These are phyloP conservation scores for Starmerella stigmatis DNA, from an alignment of 805 yeast species.

Conservation along the genomic window DNA sequence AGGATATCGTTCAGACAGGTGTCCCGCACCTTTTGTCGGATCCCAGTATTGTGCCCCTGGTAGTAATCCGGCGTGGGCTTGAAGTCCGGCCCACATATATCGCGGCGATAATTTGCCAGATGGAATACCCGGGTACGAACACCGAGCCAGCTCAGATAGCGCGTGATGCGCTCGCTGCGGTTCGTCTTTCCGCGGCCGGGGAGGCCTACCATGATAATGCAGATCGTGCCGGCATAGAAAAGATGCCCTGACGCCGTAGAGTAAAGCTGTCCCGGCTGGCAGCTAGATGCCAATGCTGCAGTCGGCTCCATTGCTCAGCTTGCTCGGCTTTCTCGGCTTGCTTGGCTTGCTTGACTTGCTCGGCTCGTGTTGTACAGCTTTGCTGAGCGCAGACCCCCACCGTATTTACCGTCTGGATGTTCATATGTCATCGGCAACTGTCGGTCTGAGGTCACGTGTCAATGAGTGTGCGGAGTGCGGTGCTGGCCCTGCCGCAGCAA, in stretches of 20 bases:
- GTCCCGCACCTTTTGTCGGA: conserved; percentile 49
- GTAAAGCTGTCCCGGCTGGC: conserved; percentile 74
- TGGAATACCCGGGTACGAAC: conserved; percentile 87
- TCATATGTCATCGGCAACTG: too few relatives aligned
- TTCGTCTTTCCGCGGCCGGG: conserved; percentile 97
- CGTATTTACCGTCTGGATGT: too few relatives aligned
- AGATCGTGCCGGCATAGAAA: conserved; percentile 90
- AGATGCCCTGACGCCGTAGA: conserved; percentile 75
- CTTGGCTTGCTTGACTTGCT: too few relatives aligned
- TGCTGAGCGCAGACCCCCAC: too few relatives aligned
- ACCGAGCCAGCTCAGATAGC: conserved; percentile 93
- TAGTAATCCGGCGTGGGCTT: conserved; percentile 62
- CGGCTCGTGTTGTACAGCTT: too few relatives aligned
- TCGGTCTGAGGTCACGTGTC: too few relatives aligned
- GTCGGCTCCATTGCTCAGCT: conserved; percentile 6
- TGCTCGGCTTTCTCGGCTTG: too few relatives aligned
- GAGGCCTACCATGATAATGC: conserved; percentile 79
- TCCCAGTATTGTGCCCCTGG: conserved; percentile 40
- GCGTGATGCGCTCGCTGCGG: conserved; percentile 77
- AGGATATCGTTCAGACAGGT: conserved; percentile 61
- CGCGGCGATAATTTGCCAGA: conserved; percentile 79
- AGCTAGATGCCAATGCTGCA: not conserved
- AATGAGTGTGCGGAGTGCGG: too few relatives aligned
- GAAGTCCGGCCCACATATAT: conserved; percentile 34
- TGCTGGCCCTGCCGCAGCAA: too few relatives aligned